phyloP scores from a whole-genome alignment of 164 flowering plant species.

The Vitis vinifera region ASM3070453v1 NC_081812.1:22714501-22715000 shows the following conservation, averaged over 20 bases:
- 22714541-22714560: background rate
- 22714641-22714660: no score
- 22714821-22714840: background rate
- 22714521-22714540: slow-evolving; percentile 93
- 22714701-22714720: no score
- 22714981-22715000: slow-evolving; percentile 97
- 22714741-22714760: no score
- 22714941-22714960: slow-evolving; percentile 92
- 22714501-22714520: slow-evolving; percentile 95
- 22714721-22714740: no score
- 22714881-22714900: background rate
- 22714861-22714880: background rate
- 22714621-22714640: no score
- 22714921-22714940: slow-evolving; percentile 92
- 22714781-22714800: background rate
- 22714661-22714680: no score
- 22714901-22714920: slow-evolving; percentile 58
- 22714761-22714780: no score
- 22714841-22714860: background rate
- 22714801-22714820: background rate
- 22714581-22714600: no score
- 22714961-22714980: slow-evolving; percentile 80
- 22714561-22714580: no score
- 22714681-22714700: no score
- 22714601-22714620: no score